Base-by-base conservation (phyloP, 2,329 filamentous ascomycete genomes). In the Diaporthe nobilis region DNA sequence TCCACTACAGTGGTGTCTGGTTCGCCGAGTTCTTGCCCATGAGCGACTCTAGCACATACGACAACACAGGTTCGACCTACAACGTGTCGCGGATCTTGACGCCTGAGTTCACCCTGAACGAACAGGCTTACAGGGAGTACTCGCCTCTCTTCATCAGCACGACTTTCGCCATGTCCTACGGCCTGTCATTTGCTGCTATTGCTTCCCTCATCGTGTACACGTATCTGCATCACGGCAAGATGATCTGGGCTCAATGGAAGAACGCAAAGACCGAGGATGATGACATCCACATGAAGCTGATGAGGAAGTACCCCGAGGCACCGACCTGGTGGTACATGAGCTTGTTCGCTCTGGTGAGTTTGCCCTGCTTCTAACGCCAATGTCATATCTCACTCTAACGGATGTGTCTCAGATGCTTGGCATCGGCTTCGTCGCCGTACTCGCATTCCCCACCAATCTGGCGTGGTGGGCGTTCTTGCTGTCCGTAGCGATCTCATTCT, bases 381-480 rank as follows among this genome's bases (percentile, higher is more conserved):
- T 10, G n/a, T 13, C 25, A 63, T 31, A 28, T 42, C 44, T 6
- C 20, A 25, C 63, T 68, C 73, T 79, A 53, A 81, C 61, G 8
- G 20, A 28, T 77, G 13, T 74, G 70, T 15, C 37, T 60, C 34
- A 90, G 89, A 89, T 91, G 83, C 85, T 92, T 2, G 83, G 78
- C 4, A 83, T 91, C 5, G 90, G 89, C 28, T 87, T 92, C 75
- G 80, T 89, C 37, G 89, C 90, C 2, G 86, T 91, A 4, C 83
- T 92, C 13, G 88, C 85, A 0, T 94, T 91, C 79, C 90, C 91
- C 0, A 94, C 94, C 4, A 92, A 94, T 77, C 85, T 94, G 76
- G 87, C 88, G 1, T 94, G 92, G 92, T 95, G 93, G 93, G 90
- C 91, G 0, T 94, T 94, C 79, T 82, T 95, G 60, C 83, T 95